A percentile compares a stretch with the other conserved stretches of the same genome.
Evolutionary conservation across 2,329 filamentous ascomycete genomes (phyloP).

Genomic region (Fusarium chuoi): DNA sequence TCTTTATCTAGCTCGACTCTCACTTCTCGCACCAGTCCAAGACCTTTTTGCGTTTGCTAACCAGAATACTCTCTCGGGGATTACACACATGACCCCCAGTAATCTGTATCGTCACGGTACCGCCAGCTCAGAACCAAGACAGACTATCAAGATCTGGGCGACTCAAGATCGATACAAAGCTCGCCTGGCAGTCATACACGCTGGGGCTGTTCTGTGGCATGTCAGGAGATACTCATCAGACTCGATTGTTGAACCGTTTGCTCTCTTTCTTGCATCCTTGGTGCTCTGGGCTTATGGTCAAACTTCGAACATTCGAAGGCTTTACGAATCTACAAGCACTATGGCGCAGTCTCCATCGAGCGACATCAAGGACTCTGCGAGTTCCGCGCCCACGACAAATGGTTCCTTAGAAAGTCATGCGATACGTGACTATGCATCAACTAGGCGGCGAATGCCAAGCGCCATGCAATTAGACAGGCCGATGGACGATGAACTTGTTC

Average conservation of each 20-base stretch:
- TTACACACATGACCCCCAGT: neutral
- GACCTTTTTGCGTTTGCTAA: neutral
- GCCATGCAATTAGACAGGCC: neutral
- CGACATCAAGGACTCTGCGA: neutral
- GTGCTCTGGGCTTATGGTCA: neutral
- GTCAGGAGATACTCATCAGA: neutral
- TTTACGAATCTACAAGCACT: rapidly evolving
- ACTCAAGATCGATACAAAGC: neutral
- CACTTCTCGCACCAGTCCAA: neutral
- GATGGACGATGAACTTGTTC: neutral
- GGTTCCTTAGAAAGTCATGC: neutral
- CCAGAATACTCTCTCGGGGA: neutral
- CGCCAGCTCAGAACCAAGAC: neutral
- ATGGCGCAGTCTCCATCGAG: neutral
- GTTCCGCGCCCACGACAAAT: rapidly evolving
- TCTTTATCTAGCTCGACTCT: neutral
- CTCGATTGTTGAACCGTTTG: neutral
- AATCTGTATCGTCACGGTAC: neutral
- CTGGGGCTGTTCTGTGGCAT: neutral
- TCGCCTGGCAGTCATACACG: neutral
- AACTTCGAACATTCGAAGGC: neutral
- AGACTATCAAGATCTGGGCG: neutral
- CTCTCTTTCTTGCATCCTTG: neutral
- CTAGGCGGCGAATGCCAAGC: neutral
- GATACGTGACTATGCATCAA: rapidly evolving